phyloP scores from a whole-genome alignment of 2,329 filamentous ascomycete species.

The Colletotrichum sp. region DNA sequence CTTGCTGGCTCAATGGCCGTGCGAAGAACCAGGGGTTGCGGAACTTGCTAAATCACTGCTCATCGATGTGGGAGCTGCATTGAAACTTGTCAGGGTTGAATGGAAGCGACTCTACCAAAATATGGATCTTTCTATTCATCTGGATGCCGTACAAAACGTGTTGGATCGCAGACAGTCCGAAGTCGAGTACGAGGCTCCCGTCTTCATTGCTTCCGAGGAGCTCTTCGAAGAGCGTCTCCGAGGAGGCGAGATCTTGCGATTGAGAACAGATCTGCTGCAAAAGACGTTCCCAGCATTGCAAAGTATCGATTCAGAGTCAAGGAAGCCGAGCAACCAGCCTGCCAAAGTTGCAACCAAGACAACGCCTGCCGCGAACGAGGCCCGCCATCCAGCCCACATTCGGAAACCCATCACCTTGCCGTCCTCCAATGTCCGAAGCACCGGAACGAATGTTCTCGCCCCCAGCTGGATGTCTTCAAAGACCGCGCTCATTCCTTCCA shows the following conservation, averaged over 20 bases:
- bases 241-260: slow-evolving; percentile 20
- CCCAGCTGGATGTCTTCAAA: slow-evolving; percentile 18
- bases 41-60: slow-evolving; percentile 31
- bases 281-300: background rate
- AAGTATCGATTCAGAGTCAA: background rate
- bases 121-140: slow-evolving; percentile 45
- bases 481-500: background rate
- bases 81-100: slow-evolving; percentile 44
- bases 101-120: slow-evolving; percentile 58
- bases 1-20: slow-evolving; percentile 52
- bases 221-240: slow-evolving; percentile 20
- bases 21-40: slow-evolving; percentile 32
- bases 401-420: background rate
- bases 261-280: slow-evolving; percentile 24
- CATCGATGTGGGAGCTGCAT: slow-evolving; percentile 42
- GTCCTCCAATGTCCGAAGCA: background rate
- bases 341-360: background rate
- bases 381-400: slow-evolving; percentile 8
- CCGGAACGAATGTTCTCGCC: slow-evolving; percentile 10
- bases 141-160: slow-evolving; percentile 46
- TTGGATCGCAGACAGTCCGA: slow-evolving; percentile 35
- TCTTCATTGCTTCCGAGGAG: slow-evolving; percentile 21
- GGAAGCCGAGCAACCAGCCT: background rate
- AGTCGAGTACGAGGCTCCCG: slow-evolving; percentile 20
- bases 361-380: background rate